Conservation (phyloP, 2,329 filamentous ascomycete genomes). For the Tolypocladium amazonense region DNA sequence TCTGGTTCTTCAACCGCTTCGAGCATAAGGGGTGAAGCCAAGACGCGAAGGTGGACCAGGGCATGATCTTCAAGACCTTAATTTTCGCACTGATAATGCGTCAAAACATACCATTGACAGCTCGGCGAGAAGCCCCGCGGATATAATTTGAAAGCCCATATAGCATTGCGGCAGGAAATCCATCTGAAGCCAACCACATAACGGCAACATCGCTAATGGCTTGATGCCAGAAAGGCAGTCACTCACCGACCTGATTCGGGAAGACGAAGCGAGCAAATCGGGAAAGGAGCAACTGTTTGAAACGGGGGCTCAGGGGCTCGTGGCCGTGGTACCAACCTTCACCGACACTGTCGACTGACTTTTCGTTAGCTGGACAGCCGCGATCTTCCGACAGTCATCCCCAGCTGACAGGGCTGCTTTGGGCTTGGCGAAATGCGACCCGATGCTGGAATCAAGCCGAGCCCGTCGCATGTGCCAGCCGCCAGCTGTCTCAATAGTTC, state of each 20-base stretch:
- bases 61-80: not conserved
- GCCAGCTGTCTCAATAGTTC: not conserved
- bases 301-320: not conserved
- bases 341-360: not conserved
- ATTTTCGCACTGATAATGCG: not conserved
- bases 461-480: not conserved
- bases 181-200: not conserved
- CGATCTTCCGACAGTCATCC: not conserved
- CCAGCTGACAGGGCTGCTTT: not conserved
- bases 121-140: not conserved
- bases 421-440: not conserved
- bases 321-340: not conserved
- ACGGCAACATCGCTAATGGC: not conserved
- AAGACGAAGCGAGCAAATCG: constrained; percentile 30
- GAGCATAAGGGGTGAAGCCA: not conserved
- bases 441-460: not conserved
- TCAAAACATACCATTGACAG: not conserved
- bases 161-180: not conserved
- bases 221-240: not conserved
- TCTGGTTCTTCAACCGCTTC: not conserved
- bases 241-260: constrained; percentile 10
- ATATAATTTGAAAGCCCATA: not conserved
- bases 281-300: constrained; percentile 8
- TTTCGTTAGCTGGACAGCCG: not conserved
- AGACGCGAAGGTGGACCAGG: not conserved